These are phyloP conservation scores for Closterium sp. DNA, from an alignment of 139 green algal species.

Conservation along the genomic window DNA sequence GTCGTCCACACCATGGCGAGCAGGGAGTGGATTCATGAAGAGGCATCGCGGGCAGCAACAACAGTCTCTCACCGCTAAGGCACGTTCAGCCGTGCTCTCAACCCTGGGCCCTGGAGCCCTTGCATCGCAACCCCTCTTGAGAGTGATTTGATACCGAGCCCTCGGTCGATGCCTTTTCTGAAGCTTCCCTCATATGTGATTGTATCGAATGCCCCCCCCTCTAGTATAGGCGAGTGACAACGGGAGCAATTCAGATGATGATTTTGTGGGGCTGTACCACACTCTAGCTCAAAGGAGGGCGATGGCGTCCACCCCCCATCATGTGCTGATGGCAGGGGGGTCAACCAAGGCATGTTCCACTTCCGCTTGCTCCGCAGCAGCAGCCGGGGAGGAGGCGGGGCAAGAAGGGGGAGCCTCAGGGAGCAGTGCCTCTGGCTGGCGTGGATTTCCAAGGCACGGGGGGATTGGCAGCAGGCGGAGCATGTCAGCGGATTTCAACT, in stretches of 20 bases:
- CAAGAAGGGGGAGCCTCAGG: not conserved
- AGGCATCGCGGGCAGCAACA: not conserved
- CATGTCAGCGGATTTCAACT: not conserved
- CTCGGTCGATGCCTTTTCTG: not conserved
- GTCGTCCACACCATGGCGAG: not conserved
- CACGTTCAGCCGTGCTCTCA: not conserved
- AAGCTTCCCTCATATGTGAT: not conserved
- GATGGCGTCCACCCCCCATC: not conserved
- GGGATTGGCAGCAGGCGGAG: not conserved
- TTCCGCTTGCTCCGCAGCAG: no score
- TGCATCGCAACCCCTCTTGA: not conserved
- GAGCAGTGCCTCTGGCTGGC: not conserved
- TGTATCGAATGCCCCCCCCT: not conserved
- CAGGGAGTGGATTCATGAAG: not conserved
- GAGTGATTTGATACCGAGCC: not conserved
- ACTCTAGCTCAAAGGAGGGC: not conserved
- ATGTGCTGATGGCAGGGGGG: not conserved
- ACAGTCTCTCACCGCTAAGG: not conserved
- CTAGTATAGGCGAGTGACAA: not conserved
- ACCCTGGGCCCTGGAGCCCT: not conserved
- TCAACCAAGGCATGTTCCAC: not conserved
- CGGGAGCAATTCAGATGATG: not conserved
- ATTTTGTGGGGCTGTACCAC: not conserved
- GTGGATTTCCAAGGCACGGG: not conserved
- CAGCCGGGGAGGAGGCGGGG: not conserved